Evolutionary conservation across 768 basidiomycete genomes (phyloP).

Genomic region (Lactarius pseudohatsudake): DNA sequence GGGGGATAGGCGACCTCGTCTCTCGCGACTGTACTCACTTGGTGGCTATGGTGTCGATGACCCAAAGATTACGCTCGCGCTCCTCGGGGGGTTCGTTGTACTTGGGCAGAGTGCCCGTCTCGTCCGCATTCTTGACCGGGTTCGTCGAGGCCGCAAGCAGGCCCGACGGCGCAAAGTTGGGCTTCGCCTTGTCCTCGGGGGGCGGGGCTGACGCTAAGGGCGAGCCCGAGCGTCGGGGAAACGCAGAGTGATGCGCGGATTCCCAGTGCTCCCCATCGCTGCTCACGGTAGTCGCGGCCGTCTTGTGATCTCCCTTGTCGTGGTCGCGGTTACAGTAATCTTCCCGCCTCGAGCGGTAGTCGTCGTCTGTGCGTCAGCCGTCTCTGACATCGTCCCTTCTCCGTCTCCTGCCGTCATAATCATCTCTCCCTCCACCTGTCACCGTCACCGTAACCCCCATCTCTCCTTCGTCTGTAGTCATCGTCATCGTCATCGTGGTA

Average conservation of each 20-base stretch:
- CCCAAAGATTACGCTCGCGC: conserved; percentile 75
- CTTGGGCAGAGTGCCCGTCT: conserved; percentile 80
- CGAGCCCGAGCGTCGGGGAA: conserved; percentile 44
- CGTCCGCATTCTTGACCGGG: conserved; percentile 72
- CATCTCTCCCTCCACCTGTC: conserved; percentile 24
- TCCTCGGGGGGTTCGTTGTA: conserved; percentile 99
- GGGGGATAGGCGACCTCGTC: conserved; percentile 6
- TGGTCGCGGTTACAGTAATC: conserved; percentile 43
- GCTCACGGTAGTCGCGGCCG: conserved; percentile 41
- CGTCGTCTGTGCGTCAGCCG: conserved; percentile 12
- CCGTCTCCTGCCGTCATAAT: conserved; percentile 24
- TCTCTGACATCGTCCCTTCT: conserved; percentile 24
- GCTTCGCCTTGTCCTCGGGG: conserved; percentile 66
- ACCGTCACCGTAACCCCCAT: conserved; percentile 20
- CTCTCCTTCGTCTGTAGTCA: not conserved
- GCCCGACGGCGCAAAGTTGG: conserved; percentile 90
- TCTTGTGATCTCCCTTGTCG: conserved; percentile 41
- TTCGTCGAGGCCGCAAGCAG: conserved; percentile 96
- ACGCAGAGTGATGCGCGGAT: conserved; percentile 56
- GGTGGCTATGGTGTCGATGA: conserved; percentile 57
- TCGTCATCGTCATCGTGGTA: not conserved
- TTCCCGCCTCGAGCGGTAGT: conserved; percentile 45
- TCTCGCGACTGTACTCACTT: conserved; percentile 21
- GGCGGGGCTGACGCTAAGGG: conserved; percentile 48
- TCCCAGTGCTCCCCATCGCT: conserved; percentile 36